Evolutionary conservation across 108 stramenopile genomes (phyloP).

Genomic region (Cyclotella baltica): DNA sequence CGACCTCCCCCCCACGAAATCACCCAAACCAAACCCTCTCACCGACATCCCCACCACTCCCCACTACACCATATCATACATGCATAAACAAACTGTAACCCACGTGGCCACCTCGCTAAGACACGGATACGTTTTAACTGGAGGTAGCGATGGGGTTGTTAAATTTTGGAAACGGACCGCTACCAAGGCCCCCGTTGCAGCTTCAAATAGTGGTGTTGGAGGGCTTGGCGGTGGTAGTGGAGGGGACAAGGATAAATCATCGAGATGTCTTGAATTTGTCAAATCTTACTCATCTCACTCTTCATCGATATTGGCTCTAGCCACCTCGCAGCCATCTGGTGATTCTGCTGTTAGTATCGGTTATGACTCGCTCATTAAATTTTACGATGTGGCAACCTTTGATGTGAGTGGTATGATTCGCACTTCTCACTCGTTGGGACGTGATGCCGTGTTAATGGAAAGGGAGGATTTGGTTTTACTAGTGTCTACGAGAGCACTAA

Average conservation of each 20-base stretch:
- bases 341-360: slow-evolving; percentile 83
- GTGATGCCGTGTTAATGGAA: slow-evolving; percentile 58
- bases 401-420: slow-evolving; percentile 89
- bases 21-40: not conserved
- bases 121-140: slow-evolving; percentile 94
- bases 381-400: slow-evolving; percentile 97
- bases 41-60: slow-evolving; percentile 65
- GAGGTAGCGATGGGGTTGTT: slow-evolving; percentile 90
- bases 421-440: slow-evolving; percentile 41
- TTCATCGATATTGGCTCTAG: slow-evolving; percentile 70
- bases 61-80: slow-evolving; percentile 89
- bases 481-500: slow-evolving; percentile 38
- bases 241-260: slow-evolving; percentile 15
- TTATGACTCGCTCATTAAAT: slow-evolving; percentile 80
- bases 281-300: slow-evolving; percentile 96
- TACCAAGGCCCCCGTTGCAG: slow-evolving; percentile 8
- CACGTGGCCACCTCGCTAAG: slow-evolving; percentile 69
- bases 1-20: not conserved
- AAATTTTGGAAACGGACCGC: slow-evolving; percentile 99
- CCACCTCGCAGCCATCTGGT: slow-evolving; percentile 75
- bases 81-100: slow-evolving; percentile 93
- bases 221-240: slow-evolving; percentile 7
- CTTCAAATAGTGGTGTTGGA: not conserved
- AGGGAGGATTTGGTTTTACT: slow-evolving; percentile 43
- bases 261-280: slow-evolving; percentile 94